These are phyloP conservation scores for Leccinum incarnatum DNA, from an alignment of 768 basidiomycete species.

Conservation along the genomic window DNA sequence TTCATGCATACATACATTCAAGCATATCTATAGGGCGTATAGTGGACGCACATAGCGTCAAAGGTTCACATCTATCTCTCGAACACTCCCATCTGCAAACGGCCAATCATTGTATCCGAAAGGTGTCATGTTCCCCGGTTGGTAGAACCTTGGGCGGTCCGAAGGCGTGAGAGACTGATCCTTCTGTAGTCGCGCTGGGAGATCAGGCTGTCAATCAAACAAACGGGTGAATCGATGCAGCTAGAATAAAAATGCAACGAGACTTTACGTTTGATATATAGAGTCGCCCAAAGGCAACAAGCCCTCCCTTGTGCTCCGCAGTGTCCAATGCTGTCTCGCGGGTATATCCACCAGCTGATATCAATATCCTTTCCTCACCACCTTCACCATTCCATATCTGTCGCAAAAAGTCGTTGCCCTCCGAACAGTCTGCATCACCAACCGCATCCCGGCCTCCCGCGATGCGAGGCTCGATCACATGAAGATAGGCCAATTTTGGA, in stretches of 20 bases:
- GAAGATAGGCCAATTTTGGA: not conserved
- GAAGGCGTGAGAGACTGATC: not conserved
- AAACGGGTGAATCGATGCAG: not conserved
- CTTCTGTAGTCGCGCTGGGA: not conserved
- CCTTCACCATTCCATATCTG: slow-evolving; percentile 40
- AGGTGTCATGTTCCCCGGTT: not conserved
- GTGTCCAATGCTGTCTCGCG: not conserved
- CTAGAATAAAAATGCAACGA: not conserved
- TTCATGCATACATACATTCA: not conserved
- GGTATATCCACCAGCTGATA: not conserved
- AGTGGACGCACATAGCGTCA: not conserved
- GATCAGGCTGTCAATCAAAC: too few species aligned
- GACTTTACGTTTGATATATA: not conserved
- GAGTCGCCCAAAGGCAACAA: not conserved
- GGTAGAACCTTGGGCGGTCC: not conserved
- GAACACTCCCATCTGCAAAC: not conserved
- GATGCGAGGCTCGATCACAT: not conserved
- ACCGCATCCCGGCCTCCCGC: not conserved
- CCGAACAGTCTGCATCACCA: not conserved
- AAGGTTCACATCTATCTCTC: not conserved
- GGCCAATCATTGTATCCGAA: not conserved
- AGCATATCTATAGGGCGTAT: not conserved
- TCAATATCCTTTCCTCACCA: not conserved
- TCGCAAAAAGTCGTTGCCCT: slow-evolving; percentile 28
- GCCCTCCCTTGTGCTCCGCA: not conserved